Conservation (phyloP, 495 filamentous ascomycete genomes). For the Podospora tetraspora region DNA sequence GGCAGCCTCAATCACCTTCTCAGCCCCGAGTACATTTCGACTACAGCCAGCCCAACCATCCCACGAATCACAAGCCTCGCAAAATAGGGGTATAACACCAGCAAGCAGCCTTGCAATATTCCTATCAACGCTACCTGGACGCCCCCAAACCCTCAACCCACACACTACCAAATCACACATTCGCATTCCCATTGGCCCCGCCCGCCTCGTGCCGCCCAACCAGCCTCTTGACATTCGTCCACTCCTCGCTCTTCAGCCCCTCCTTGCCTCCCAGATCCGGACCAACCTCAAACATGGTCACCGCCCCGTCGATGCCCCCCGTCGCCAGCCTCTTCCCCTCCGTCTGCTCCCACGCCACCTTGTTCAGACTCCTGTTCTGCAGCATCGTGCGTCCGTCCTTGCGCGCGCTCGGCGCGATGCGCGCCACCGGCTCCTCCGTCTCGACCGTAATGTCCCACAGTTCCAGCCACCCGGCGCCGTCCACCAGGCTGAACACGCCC, state of each 20-base stretch:
- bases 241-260: constrained; percentile 76
- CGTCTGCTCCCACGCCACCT: constrained; percentile 83
- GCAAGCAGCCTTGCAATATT: neutral
- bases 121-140: neutral
- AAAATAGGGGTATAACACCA: neutral
- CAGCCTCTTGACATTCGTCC: constrained; percentile 83
- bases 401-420: constrained; percentile 59
- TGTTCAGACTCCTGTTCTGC: constrained; percentile 74
- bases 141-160: neutral
- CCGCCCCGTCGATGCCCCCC: constrained; percentile 81
- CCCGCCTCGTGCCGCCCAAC: constrained; percentile 60
- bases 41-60: no score
- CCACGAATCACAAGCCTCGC: neutral
- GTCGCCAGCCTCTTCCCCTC: constrained; percentile 83
- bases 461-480: constrained; percentile 88
- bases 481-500: constrained; percentile 87
- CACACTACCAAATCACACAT: neutral
- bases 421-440: constrained; percentile 81
- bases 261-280: constrained; percentile 76
- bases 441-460: constrained; percentile 93
- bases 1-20: neutral
- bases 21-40: neutral
- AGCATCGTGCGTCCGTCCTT: constrained; percentile 56
- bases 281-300: constrained; percentile 92
- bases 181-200: constrained; percentile 28